Evolutionary conservation across 2,329 filamentous ascomycete species (phyloP).

Genomic region (Trichoderma sp.): DNA sequence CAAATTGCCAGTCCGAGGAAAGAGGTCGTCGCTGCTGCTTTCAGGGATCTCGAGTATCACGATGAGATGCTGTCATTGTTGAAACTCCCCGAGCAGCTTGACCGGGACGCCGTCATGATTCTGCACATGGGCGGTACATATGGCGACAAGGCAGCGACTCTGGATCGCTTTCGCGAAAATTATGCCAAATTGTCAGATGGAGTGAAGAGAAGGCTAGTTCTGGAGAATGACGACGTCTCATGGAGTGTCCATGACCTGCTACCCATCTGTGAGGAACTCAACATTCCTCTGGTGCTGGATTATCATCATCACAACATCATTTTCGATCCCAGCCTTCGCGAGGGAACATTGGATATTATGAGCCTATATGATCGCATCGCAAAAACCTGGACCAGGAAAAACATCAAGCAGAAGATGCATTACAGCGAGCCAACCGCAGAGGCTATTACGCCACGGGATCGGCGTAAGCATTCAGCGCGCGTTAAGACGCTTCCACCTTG

Average conservation of each 20-base stretch:
- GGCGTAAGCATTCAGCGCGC: constrained; percentile 81
- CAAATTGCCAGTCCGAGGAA: constrained; percentile 81
- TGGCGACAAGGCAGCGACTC: constrained; percentile 77
- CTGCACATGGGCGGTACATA: constrained; percentile 90
- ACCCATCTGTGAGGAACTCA: constrained; percentile 87
- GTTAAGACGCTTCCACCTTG: constrained; percentile 82
- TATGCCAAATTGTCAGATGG: constrained; percentile 65
- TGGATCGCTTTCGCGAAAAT: constrained; percentile 74
- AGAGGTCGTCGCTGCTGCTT: constrained; percentile 71
- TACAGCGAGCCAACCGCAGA: constrained; percentile 70
- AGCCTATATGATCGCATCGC: constrained; percentile 71
- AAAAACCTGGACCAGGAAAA: constrained; percentile 79
- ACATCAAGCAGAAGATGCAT: constrained; percentile 93
- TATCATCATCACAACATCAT: constrained; percentile 96
- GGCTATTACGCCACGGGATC: constrained; percentile 72
- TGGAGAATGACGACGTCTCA: constrained; percentile 92
- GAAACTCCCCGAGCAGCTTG: constrained; percentile 70
- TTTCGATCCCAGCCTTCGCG: constrained; percentile 72
- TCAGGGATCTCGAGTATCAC: constrained; percentile 85
- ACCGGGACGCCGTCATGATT: constrained; percentile 91
- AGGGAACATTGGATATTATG: constrained; percentile 82
- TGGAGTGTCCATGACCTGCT: constrained; percentile 92
- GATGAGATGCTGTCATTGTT: constrained; percentile 79
- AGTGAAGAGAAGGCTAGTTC: constrained; percentile 76
- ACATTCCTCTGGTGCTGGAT: constrained; percentile 88